phyloP scores from a whole-genome alignment of 148 eudicot genomes.

The Arctostaphylos glauca region DNA sequence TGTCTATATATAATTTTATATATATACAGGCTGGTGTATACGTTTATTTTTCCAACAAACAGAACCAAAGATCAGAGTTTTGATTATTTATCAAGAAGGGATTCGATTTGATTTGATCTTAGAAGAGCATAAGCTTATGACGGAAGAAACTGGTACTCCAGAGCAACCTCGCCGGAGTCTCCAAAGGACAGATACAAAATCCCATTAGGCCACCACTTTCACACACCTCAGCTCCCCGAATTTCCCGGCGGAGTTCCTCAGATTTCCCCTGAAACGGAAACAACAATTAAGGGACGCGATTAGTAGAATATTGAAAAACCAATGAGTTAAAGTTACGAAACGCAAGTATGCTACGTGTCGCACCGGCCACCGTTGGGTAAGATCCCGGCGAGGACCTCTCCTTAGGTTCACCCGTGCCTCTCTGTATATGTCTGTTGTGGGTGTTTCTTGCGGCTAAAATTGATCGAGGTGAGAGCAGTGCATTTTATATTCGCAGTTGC shows the following conservation, averaged over 20 bases:
- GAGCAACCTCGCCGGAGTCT: conserved; percentile 68
- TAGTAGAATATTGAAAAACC: background rate
- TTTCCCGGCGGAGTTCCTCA: background rate
- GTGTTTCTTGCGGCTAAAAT: conserved; percentile 39
- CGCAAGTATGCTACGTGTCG: background rate
- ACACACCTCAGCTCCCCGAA: conserved; percentile 12
- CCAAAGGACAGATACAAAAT: conserved; percentile 76
- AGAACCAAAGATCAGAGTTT: conserved; percentile 8
- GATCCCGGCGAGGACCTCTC: conserved; percentile 15
- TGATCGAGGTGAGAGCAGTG: conserved; percentile 22
- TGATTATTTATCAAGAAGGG: background rate
- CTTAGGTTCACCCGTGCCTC: background rate
- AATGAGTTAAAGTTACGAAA: background rate
- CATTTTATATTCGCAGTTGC: conserved; percentile 28
- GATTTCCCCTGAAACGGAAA: background rate
- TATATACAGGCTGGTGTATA: conserved; percentile 7
- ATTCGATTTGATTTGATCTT: conserved; percentile 13
- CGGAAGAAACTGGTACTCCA: conserved; percentile 91
- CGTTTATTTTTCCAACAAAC: conserved; percentile 12
- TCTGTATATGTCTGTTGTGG: background rate
- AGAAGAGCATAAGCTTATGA: conserved; percentile 82
- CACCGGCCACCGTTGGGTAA: conserved; percentile 9
- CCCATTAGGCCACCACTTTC: conserved; percentile 52
- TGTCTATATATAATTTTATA: background rate
- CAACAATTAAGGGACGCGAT: background rate